A percentile compares a stretch with the other conserved stretches of the same genome.
Evolutionary conservation across 176 grass and related monocot genomes (phyloP).

Genomic region (Canna indica): DNA sequence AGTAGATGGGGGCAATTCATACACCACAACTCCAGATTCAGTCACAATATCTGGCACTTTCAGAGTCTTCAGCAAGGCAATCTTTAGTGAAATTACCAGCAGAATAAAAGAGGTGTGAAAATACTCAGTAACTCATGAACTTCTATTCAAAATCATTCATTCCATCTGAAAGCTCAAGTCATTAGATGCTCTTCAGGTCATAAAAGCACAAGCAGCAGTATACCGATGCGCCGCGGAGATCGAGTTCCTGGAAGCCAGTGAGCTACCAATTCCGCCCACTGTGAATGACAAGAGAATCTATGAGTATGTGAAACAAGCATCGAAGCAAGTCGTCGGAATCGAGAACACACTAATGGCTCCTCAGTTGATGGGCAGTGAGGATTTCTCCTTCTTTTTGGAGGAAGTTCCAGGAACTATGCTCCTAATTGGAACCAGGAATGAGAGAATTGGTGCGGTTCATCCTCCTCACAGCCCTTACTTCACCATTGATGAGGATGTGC

Average conservation of each 20-base stretch:
- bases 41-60: slow-evolving; percentile 7
- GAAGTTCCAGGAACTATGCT: not conserved
- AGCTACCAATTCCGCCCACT: not conserved
- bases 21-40: not conserved
- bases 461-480: slow-evolving; percentile 7
- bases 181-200: not conserved
- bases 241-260: slow-evolving; percentile 2
- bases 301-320: not conserved
- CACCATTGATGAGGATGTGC: slow-evolving; percentile 4
- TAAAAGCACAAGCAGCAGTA: slow-evolving; percentile 3
- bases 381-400: slow-evolving; percentile 9
- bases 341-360: not conserved
- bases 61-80: slow-evolving; percentile 6
- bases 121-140: too few relatives aligned
- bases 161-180: not conserved
- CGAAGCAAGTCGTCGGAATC: not conserved
- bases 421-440: not conserved
- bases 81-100: not conserved
- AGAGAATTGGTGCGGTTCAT: not conserved
- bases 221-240: slow-evolving; percentile 5
- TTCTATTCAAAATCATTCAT: not conserved
- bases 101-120: slow-evolving; percentile 11
- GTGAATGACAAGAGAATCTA: not conserved
- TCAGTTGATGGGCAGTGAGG: slow-evolving; percentile 14
- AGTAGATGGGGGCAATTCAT: slow-evolving; percentile 4